A percentile compares a stretch with the other conserved stretches of the same genome.
Evolutionary conservation across 2,329 filamentous ascomycete genomes (phyloP).

Genomic region (Dactylonectria estremocensis): DNA sequence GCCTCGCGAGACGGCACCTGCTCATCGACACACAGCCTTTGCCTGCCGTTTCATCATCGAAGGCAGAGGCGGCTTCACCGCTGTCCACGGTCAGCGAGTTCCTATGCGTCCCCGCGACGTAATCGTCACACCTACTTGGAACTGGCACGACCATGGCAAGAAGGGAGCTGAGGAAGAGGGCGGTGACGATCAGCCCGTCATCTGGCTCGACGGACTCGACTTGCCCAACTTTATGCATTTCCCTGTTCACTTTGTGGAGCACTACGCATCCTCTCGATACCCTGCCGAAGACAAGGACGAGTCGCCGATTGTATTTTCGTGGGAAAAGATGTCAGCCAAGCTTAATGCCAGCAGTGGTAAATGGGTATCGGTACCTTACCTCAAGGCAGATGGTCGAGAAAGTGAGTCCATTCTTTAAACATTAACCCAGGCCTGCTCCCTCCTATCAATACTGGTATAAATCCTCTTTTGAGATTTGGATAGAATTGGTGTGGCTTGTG

Average conservation of each 20-base stretch:
- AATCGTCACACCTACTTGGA: constrained; percentile 71
- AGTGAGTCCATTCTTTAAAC: constrained; percentile 40
- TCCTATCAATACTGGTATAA: background rate
- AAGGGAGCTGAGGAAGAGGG: constrained; percentile 58
- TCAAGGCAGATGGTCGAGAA: constrained; percentile 50
- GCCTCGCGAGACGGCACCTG: constrained; percentile 68
- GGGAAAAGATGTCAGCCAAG: constrained; percentile 60
- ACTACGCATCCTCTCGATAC: constrained; percentile 62
- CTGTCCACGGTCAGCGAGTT: constrained; percentile 68
- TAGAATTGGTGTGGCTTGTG: too few species aligned
- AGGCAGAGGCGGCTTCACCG: constrained; percentile 67
- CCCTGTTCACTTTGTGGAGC: constrained; percentile 68
- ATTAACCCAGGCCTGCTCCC: background rate
- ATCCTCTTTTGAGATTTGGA: too few species aligned
- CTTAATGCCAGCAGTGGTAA: constrained; percentile 55
- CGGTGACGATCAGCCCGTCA: constrained; percentile 57
- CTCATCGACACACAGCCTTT: constrained; percentile 70
- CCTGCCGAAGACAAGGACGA: constrained; percentile 60
- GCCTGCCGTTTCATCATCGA: constrained; percentile 72
- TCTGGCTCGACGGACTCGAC: constrained; percentile 72
- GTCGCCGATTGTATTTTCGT: constrained; percentile 65
- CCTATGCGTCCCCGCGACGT: constrained; percentile 67
- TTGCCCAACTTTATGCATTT: constrained; percentile 66
- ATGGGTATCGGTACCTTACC: constrained; percentile 51
- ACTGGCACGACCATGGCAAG: constrained; percentile 74